These are phyloP conservation scores for Pseudogymnoascus sp. DNA, from an alignment of 2,329 filamentous ascomycete genomes.

Conservation along the genomic window DNA sequence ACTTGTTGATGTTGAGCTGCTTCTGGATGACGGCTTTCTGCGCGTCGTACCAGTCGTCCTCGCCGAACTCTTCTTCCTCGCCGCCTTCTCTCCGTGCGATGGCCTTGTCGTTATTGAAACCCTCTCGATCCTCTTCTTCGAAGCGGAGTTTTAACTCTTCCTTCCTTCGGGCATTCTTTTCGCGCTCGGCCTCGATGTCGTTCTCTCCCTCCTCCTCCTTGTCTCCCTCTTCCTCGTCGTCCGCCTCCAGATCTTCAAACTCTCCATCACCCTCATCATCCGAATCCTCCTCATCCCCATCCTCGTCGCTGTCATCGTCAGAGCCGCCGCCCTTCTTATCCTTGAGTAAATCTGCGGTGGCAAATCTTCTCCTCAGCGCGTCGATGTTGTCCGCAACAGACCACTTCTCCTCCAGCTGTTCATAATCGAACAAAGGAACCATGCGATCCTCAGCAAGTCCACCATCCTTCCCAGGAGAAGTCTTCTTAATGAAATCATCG, in stretches of 20 bases:
- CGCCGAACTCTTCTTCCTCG: conserved; percentile 73
- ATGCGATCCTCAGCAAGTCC: conserved; percentile 66
- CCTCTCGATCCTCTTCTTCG: conserved; percentile 96
- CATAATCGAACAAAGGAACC: conserved; percentile 72
- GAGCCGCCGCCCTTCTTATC: conserved; percentile 44
- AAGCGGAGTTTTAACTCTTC: conserved; percentile 92
- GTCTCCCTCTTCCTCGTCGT: conserved; percentile 38
- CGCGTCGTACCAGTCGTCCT: conserved; percentile 97
- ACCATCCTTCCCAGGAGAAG: conserved; percentile 57
- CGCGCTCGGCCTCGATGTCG: conserved; percentile 75
- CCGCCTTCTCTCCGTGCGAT: conserved; percentile 62
- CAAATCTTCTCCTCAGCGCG: conserved; percentile 64
- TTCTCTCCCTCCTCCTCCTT: conserved; percentile 28
- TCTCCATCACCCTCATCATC: conserved; percentile 63
- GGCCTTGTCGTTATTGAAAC: conserved; percentile 83
- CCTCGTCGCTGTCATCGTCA: conserved; percentile 37
- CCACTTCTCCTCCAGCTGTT: conserved; percentile 78
- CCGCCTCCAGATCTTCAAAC: conserved; percentile 79
- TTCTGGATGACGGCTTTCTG: conserved; percentile 94
- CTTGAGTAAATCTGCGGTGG: conserved; percentile 56
- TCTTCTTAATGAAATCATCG: conserved; percentile 58
- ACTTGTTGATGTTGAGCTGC: conserved; percentile 92
- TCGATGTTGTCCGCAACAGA: conserved; percentile 70
- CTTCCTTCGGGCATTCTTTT: conserved; percentile 82
- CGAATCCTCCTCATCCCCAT: conserved; percentile 38